A percentile compares a stretch with the other conserved stretches of the same genome.
phyloP scores from a whole-genome alignment of 2,329 filamentous ascomycete species.

The Colletotrichum scovillei region DNA sequence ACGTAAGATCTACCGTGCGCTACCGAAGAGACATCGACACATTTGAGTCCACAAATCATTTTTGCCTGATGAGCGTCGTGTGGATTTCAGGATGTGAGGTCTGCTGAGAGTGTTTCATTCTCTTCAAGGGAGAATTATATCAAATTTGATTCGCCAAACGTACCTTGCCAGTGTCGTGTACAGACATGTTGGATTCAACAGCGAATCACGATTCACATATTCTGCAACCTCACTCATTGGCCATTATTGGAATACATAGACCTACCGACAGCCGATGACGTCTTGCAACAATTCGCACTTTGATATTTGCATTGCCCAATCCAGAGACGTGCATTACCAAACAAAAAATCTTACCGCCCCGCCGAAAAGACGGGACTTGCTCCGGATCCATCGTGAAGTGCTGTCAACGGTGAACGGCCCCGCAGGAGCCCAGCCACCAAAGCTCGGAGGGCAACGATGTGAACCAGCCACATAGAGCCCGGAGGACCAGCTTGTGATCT shows the following conservation, averaged over 20 bases:
- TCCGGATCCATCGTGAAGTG: neutral
- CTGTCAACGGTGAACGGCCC: neutral
- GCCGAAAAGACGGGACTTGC: neutral
- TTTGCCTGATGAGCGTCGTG: too few relatives aligned
- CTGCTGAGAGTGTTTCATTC: too few relatives aligned
- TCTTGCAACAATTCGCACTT: neutral
- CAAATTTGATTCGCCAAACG: too few relatives aligned
- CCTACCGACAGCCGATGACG: neutral
- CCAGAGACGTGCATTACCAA: conserved; percentile 3
- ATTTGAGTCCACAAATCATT: too few relatives aligned
- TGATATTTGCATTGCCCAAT: neutral
- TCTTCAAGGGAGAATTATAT: too few relatives aligned
- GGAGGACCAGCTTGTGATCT: neutral
- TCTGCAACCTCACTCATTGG: neutral
- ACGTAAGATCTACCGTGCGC: too few relatives aligned
- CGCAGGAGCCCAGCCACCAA: neutral
- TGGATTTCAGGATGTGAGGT: too few relatives aligned
- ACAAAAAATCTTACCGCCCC: neutral
- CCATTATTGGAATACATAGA: neutral
- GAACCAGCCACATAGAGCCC: neutral
- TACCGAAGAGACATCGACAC: too few relatives aligned
- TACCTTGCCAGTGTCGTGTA: too few relatives aligned
- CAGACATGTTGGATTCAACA: neutral
- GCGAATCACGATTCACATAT: neutral
- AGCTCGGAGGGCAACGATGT: neutral